Evolutionary conservation across 306 rosid genomes (phyloP), one percentile per base, ranked within the genome.

Genomic region (Corylus avellana): DNA sequence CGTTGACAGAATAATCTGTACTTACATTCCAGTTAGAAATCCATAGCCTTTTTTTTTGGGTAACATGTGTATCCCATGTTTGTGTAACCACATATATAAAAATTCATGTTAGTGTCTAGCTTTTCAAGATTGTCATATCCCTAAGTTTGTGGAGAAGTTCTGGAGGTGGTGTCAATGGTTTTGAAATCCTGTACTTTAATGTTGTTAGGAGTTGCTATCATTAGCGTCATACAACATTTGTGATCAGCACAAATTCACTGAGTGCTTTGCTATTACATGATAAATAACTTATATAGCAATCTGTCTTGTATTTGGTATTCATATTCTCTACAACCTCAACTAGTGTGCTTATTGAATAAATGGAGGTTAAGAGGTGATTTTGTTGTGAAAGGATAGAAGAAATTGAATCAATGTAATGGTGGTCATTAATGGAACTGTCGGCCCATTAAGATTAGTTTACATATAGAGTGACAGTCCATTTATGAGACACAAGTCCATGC

Each of bases 291-390:
- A n/a, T 6, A 7, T 25, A 61, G 29, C 39, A 25, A 61, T 27
- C 67, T 22, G 17, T 20, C 20, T 54, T 54, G 67, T 25, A 61
- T 61, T 61, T 7, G 10, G 35, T 61, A 25, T 61, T 27, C 5
- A 22, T 61, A 12, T 61, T 61, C 13, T 61, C 67, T 61, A 61
- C 17, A 0, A 25, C 67, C 67, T 9, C 14, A 12, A 54, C 8
- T 54, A 17, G 22, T 4, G 20, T 0, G 9, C 67, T 61, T 12
- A 61, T 22, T 25, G 35, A 22, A 27, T 14, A 61, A 61, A 59
- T 27, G 39, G 37, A 61, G 13, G 67, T 12, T 61, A 61, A 42
- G 67, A 61, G 67, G 67, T 61, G 67, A 61, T 61, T 61, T 61
- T 11, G 2, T 61, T 61, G 67, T 27, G 13, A 25, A 61, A 22